These are phyloP conservation scores for Paragyromitra xinjiangensis DNA, from an alignment of 495 filamentous ascomycete genomes.

Conservation along the genomic window DNA sequence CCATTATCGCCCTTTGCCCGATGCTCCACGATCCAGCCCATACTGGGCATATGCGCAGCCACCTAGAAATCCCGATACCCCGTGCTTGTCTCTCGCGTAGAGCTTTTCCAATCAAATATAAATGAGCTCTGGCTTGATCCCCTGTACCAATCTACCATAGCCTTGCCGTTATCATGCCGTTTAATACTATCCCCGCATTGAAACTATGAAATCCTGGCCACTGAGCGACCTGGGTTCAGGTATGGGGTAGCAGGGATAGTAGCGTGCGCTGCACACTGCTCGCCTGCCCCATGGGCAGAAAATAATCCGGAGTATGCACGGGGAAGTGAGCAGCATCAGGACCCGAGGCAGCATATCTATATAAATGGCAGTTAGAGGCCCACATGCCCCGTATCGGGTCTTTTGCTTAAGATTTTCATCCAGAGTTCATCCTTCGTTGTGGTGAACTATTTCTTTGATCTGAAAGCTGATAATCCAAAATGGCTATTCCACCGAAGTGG, in stretches of 20 bases:
- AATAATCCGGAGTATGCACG: conserved; percentile 31
- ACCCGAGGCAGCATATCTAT: conserved; percentile 21
- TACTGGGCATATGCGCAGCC: conserved; percentile 1
- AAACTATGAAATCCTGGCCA: conserved; percentile 11
- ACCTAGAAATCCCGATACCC: conserved; percentile 9
- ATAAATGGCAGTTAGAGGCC: conserved; percentile 17
- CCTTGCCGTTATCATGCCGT: conserved; percentile 3
- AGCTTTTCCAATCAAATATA: conserved; percentile 2
- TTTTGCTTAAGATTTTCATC: neutral
- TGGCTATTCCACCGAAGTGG: conserved; percentile 55
- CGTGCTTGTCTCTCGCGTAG: conserved; percentile 10
- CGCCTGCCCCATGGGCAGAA: conserved; percentile 16
- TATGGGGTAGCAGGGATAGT: conserved; percentile 7
- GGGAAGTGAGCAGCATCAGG: conserved; percentile 24
- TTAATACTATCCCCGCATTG: conserved; percentile 24
- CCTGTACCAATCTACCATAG: conserved; percentile 1
- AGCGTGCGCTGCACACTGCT: conserved; percentile 18
- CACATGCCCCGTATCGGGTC: neutral
- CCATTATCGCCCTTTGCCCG: neutral
- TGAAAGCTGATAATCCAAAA: conserved; percentile 13
- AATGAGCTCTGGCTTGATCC: neutral
- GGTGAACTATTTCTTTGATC: conserved; percentile 3
- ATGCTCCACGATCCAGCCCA: conserved; percentile 10
- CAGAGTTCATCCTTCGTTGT: neutral
- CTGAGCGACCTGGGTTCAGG: neutral